phyloP scores from a whole-genome alignment of 2,329 filamentous ascomycete genomes.

The Phoma sp. region DNA sequence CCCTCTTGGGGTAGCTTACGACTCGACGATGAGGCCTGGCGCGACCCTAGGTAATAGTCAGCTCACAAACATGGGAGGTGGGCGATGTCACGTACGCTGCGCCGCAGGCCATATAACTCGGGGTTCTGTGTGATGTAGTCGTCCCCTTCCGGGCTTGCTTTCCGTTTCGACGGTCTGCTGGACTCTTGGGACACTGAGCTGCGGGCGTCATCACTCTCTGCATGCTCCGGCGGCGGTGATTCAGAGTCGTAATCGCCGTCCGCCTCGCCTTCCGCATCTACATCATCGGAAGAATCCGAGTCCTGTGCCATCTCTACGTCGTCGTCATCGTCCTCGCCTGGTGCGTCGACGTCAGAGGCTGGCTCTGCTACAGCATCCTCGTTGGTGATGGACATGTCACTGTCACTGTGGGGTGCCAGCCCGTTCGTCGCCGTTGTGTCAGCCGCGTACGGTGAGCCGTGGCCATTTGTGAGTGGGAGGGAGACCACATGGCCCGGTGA shows the following conservation, averaged over 20 bases:
- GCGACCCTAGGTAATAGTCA: slow-evolving; percentile 59
- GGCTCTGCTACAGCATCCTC: slow-evolving; percentile 58
- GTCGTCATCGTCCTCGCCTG: slow-evolving; percentile 50
- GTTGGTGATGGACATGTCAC: slow-evolving; percentile 77
- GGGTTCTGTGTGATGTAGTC: slow-evolving; percentile 91
- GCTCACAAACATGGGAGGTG: slow-evolving; percentile 26
- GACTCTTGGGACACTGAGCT: slow-evolving; percentile 76
- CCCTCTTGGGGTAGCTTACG: slow-evolving; percentile 52
- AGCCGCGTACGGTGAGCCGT: slow-evolving; percentile 64
- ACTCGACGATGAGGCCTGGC: slow-evolving; percentile 69
- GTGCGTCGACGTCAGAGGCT: slow-evolving; percentile 51
- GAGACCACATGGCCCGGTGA: slow-evolving; percentile 69
- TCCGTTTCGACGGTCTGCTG: slow-evolving; percentile 72
- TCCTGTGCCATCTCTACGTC: slow-evolving; percentile 55
- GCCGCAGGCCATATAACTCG: slow-evolving; percentile 89
- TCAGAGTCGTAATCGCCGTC: slow-evolving; percentile 79
- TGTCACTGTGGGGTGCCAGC: slow-evolving; percentile 68
- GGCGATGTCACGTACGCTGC: slow-evolving; percentile 73
- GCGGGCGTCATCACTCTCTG: slow-evolving; percentile 62
- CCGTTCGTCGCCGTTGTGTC: slow-evolving; percentile 55
- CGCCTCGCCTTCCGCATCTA: slow-evolving; percentile 60
- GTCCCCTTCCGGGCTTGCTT: slow-evolving; percentile 71
- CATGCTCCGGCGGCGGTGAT: slow-evolving; percentile 54
- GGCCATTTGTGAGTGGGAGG: slow-evolving; percentile 72
- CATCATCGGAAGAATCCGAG: slow-evolving; percentile 57